phyloP scores from a whole-genome alignment of 305 asterid species.

The Fraxinus nigra region DNA sequence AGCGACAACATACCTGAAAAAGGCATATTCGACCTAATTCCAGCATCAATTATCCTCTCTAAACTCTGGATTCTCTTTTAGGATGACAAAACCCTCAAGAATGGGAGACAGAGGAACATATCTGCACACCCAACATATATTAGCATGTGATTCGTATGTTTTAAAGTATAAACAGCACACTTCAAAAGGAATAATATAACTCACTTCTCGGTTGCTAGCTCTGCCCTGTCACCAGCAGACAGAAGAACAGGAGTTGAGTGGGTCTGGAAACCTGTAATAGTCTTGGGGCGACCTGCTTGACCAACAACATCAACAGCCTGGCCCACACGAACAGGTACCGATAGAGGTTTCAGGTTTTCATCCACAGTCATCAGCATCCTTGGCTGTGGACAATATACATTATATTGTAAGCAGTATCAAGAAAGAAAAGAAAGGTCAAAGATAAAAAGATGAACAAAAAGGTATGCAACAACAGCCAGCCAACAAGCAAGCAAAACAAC shows the following conservation, averaged over 20 bases:
- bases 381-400: conserved; percentile 51
- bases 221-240: conserved; percentile 95
- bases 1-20: too few relatives aligned
- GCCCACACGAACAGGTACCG: conserved; percentile 95
- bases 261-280: conserved; percentile 96
- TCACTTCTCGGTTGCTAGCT: conserved; percentile 95
- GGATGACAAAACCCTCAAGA: conserved; percentile 92
- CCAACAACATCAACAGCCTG: conserved; percentile 98
- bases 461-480: neutral
- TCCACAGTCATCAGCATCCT: conserved; percentile 93
- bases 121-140: conserved; percentile 36
- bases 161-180: neutral
- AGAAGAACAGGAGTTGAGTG: conserved; percentile 92
- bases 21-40: neutral
- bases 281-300: conserved; percentile 95
- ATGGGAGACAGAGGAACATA: conserved; percentile 84
- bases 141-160: neutral
- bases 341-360: conserved; percentile 79
- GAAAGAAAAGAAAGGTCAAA: neutral
- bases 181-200: neutral
- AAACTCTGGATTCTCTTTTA: conserved; percentile 87
- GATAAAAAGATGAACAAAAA: neutral
- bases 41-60: conserved; percentile 55
- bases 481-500: neutral
- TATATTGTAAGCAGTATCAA: neutral